Evolutionary conservation across 441 rosid genomes (phyloP).

Genomic region (Erodium trifolium): DNA sequence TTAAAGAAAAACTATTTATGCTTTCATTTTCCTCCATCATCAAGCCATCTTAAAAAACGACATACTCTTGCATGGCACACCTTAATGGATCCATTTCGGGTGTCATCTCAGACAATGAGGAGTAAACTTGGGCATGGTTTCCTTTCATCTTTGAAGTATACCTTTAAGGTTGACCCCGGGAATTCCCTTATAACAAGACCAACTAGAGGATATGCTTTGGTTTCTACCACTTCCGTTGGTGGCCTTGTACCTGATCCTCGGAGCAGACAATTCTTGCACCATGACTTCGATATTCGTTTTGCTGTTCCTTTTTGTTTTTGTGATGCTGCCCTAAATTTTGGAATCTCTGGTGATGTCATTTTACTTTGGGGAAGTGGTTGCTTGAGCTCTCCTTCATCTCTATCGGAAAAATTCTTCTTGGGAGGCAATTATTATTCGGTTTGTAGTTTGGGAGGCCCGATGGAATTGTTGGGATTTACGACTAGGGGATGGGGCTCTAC

Average conservation of each 20-base stretch:
- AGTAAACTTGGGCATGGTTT: conserved; percentile 82
- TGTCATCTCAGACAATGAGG: conserved; percentile 54
- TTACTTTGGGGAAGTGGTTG: conserved; percentile 73
- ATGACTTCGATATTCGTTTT: conserved; percentile 78
- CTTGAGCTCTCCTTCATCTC: conserved; percentile 38
- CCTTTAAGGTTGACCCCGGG: conserved; percentile 64
- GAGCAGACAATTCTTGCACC: conserved; percentile 64
- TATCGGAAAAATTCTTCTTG: conserved; percentile 79
- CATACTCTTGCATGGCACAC: conserved; percentile 71
- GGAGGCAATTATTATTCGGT: conserved; percentile 86
- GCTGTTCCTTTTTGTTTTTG: conserved; percentile 72
- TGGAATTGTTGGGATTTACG: conserved; percentile 67
- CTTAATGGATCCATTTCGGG: conserved; percentile 66
- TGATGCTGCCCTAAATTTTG: conserved; percentile 62
- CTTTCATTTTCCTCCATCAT: too few relatives aligned
- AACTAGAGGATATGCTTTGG: conserved; percentile 67
- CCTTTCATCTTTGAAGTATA: conserved; percentile 70
- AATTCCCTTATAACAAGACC: conserved; percentile 72
- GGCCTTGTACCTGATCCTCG: conserved; percentile 88
- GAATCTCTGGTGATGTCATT: conserved; percentile 59
- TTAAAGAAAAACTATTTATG: too few relatives aligned
- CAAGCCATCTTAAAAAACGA: too few relatives aligned
- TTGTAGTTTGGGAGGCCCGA: conserved; percentile 70
- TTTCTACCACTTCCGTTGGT: conserved; percentile 60
- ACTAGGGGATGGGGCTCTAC: conserved; percentile 64